Conservation (phyloP, 805 yeast species). For the Brettanomyces nanus region DNA sequence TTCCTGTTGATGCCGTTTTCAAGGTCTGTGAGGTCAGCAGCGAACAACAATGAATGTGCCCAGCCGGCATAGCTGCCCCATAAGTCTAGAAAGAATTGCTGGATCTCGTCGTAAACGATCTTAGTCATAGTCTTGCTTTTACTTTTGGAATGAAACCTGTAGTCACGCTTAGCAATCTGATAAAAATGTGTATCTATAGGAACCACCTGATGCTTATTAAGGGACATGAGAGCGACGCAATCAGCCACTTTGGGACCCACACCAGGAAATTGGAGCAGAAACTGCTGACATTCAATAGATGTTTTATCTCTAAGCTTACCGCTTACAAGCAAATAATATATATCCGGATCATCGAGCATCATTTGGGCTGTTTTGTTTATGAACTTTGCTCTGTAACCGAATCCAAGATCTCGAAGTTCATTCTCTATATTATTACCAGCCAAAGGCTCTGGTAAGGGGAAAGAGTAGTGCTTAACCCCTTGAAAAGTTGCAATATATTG, state of each 20-base stretch:
- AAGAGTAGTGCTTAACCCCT: slow-evolving; percentile 54
- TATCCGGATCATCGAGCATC: slow-evolving; percentile 33
- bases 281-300: slow-evolving; percentile 41
- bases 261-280: slow-evolving; percentile 62
- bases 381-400: slow-evolving; percentile 91
- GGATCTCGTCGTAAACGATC: slow-evolving; percentile 46
- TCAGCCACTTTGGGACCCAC: slow-evolving; percentile 99
- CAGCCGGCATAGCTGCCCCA: slow-evolving; percentile 96
- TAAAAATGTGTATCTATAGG: slow-evolving; percentile 96
- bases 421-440: slow-evolving; percentile 24
- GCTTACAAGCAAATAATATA: slow-evolving; percentile 28
- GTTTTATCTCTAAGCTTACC: slow-evolving; percentile 27
- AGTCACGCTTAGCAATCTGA: slow-evolving; percentile 80
- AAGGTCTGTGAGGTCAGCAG: slow-evolving; percentile 68
- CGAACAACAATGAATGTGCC: slow-evolving; percentile 94
- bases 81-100: slow-evolving; percentile 31
- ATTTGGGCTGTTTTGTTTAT: slow-evolving; percentile 67
- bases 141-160: slow-evolving; percentile 36
- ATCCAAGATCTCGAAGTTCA: slow-evolving; percentile 44
- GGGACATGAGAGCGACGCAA: slow-evolving; percentile 87
- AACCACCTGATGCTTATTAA: slow-evolving; percentile 78
- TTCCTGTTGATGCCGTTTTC: slow-evolving; percentile 48
- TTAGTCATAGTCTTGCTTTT: slow-evolving; percentile 38
- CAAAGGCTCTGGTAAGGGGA: slow-evolving; percentile 61
- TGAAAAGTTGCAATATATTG: slow-evolving; percentile 42